Conservation (phyloP, 2,329 filamentous ascomycete species). For the Fusarium torulosum region DNA sequence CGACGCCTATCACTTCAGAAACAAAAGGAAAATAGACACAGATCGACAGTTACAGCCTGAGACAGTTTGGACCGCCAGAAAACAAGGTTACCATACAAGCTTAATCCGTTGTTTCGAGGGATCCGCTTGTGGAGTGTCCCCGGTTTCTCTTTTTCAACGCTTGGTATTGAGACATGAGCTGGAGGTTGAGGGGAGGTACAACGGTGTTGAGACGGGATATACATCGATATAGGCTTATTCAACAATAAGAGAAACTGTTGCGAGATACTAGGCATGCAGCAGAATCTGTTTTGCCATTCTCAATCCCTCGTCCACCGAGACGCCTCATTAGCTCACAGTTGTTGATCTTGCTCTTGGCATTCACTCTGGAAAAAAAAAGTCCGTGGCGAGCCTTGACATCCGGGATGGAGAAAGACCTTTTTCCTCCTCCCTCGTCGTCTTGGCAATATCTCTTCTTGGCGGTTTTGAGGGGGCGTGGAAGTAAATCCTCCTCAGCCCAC, state of each 20-base stretch:
- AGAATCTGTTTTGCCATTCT: not conserved
- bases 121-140: not conserved
- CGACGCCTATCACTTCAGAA: not conserved
- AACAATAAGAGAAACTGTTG: not conserved
- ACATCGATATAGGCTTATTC: not conserved
- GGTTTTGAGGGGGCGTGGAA: constrained; percentile 18
- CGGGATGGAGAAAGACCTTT: constrained; percentile 4
- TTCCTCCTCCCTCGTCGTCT: constrained; percentile 15
- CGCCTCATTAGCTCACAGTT: constrained; percentile 4
- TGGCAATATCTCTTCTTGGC: constrained; percentile 29
- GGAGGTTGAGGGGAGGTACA: not conserved
- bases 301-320: not conserved
- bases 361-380: constrained; percentile 9
- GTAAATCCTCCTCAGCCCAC: constrained; percentile 3
- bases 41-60: constrained; percentile 27
- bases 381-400: constrained; percentile 22
- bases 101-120: constrained; percentile 5
- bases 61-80: constrained; percentile 12
- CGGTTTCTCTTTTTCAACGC: not conserved
- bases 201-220: not conserved
- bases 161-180: not conserved
- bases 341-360: constrained; percentile 42
- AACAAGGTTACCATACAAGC: constrained; percentile 26
- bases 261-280: not conserved
- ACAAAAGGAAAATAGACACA: not conserved